Conservation (phyloP, 192 early-diverging fungal species). For the Coemansia sp. region DNA sequence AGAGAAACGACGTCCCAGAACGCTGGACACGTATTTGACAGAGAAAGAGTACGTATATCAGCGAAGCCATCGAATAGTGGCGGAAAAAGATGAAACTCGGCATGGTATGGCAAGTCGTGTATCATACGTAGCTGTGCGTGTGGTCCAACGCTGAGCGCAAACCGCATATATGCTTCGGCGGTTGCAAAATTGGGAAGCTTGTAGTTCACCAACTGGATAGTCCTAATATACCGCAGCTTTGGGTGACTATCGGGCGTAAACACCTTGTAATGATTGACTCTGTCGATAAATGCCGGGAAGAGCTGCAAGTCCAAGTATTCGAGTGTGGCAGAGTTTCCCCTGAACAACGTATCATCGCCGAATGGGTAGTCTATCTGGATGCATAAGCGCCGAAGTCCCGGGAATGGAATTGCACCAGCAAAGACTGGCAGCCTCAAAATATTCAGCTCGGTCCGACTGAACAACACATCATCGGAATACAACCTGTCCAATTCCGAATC, state of each 20-base stretch:
- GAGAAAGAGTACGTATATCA: neutral
- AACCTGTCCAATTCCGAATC: neutral
- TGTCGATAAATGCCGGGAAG: too few relatives aligned
- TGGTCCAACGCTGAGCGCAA: neutral
- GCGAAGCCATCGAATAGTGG: neutral
- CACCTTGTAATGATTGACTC: too few relatives aligned
- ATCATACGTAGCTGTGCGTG: neutral
- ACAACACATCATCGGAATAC: neutral
- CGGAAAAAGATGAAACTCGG: too few relatives aligned
- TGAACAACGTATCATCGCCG: neutral
- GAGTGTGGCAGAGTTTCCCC: neutral
- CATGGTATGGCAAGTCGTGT: neutral
- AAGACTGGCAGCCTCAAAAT: neutral
- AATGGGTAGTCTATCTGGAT: neutral
- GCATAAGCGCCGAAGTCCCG: neutral
- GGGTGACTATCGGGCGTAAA: neutral
- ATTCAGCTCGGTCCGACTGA: too few relatives aligned
- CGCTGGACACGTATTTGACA: neutral
- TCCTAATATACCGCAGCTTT: neutral
- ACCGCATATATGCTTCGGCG: neutral
- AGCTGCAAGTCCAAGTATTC: neutral
- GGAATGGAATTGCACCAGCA: neutral
- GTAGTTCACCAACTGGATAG: neutral
- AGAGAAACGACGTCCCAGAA: neutral
- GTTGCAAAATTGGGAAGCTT: neutral